Conservation (phyloP, 305 asterid species). For the Caryopteris hybrid region DNA sequence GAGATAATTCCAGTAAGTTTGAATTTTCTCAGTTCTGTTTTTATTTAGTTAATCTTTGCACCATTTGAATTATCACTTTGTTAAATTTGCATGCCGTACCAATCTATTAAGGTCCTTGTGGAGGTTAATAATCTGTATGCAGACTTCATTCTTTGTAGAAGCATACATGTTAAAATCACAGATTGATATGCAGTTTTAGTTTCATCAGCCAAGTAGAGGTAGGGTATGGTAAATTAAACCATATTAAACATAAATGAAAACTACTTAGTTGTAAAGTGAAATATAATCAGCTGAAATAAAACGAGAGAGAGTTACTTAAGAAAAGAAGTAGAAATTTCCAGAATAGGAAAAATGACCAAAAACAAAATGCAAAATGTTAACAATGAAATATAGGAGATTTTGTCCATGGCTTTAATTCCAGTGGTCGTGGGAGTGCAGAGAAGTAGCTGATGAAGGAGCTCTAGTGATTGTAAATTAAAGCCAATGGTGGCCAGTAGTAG, state of each 20-base stretch:
- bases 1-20: slow-evolving; percentile 93
- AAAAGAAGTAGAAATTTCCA: neutral
- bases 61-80: neutral
- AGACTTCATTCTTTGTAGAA: slow-evolving; percentile 5
- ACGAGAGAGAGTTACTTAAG: neutral
- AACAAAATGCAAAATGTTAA: neutral
- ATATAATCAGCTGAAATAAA: slow-evolving; percentile 4
- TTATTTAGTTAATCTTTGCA: neutral
- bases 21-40: slow-evolving; percentile 5
- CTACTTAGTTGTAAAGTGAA: neutral
- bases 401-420: neutral
- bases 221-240: neutral
- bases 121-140: neutral
- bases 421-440: neutral
- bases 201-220: neutral
- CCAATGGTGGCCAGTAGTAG: neutral
- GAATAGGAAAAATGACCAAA: neutral
- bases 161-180: slow-evolving; percentile 5
- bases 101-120: neutral
- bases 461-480: neutral
- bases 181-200: neutral
- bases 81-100: slow-evolving; percentile 1
- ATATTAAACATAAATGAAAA: neutral
- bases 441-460: neutral
- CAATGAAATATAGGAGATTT: neutral